Percentiles rank a stretch among this genome's conserved stretches.
Evolutionary conservation across 306 rosid genomes (phyloP).

Genomic region (Trifolium fragiferum): DNA sequence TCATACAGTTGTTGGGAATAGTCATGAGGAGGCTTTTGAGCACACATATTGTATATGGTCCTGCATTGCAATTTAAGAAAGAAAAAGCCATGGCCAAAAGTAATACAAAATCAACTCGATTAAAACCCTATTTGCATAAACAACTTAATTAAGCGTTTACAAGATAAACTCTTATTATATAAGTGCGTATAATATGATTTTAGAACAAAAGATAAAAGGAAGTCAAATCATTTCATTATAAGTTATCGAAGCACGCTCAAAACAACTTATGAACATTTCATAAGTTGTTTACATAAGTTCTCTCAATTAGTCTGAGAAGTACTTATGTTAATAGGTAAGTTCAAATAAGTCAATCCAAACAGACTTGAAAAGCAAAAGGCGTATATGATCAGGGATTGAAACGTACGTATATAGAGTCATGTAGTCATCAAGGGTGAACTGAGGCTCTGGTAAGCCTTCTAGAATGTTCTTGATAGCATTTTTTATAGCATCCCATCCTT

Average conservation of each 20-base stretch:
- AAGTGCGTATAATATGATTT: too few relatives aligned
- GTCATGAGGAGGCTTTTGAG: slow-evolving; percentile 42
- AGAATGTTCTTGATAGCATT: not conserved
- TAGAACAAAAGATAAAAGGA: too few relatives aligned
- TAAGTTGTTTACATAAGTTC: too few relatives aligned
- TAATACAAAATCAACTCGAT: not conserved
- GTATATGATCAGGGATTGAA: not conserved
- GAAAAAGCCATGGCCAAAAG: not conserved
- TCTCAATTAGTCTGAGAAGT: too few relatives aligned
- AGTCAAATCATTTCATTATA: too few relatives aligned
- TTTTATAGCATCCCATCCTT: not conserved
- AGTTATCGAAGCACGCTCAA: too few relatives aligned
- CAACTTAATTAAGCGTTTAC: not conserved
- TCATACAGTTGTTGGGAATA: not conserved
- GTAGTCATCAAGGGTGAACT: not conserved
- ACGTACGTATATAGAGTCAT: not conserved
- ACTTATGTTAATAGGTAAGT: too few relatives aligned
- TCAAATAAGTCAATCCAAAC: too few relatives aligned
- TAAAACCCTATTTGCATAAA: not conserved
- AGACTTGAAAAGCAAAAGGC: too few relatives aligned
- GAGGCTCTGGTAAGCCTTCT: not conserved
- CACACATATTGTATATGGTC: not conserved
- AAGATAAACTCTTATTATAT: too few relatives aligned
- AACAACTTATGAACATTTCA: too few relatives aligned
- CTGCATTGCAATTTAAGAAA: slow-evolving; percentile 14